These are phyloP conservation scores for Talinum fruticosum DNA, from an alignment of 148 eudicot genomes.

Conservation along the genomic window DNA sequence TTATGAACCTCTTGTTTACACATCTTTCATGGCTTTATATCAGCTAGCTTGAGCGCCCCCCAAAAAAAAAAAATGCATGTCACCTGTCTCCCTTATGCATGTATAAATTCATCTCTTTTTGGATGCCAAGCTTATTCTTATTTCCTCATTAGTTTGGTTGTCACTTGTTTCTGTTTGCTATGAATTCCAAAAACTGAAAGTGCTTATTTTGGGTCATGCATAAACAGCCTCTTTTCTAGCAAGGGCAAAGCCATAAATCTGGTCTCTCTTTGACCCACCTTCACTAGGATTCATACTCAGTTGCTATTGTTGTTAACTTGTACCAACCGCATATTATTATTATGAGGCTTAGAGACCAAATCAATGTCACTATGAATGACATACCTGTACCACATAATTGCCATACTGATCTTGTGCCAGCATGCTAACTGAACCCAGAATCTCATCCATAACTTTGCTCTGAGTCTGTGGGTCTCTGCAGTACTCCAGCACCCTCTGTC, in stretches of 20 bases:
- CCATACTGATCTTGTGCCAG: slow-evolving; percentile 99
- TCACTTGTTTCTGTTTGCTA: not conserved
- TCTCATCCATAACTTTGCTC: slow-evolving; percentile 92
- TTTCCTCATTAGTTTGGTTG: not conserved
- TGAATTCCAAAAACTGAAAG: not conserved
- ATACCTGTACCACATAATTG: slow-evolving; percentile 96
- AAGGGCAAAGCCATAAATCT: not conserved
- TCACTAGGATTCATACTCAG: not conserved
- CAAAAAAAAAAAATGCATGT: not conserved
- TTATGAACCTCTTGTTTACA: no score
- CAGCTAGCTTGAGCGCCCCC: no score
- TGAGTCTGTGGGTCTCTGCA: slow-evolving; percentile 75
- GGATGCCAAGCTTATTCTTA: not conserved
- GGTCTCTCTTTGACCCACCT: not conserved
- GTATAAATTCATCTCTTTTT: not conserved
- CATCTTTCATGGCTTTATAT: no score
- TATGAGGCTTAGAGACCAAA: not conserved
- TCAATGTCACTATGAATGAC: slow-evolving; percentile 17
- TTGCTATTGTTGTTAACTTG: not conserved
- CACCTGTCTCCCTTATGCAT: not conserved
- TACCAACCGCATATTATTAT: not conserved
- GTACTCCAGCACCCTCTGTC: slow-evolving; percentile 93
- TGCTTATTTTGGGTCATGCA: not conserved
- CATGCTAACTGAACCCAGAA: slow-evolving; percentile 84
- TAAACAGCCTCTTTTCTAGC: not conserved